A percentile compares a stretch with the other conserved stretches of the same genome.
phyloP scores from a whole-genome alignment of 306 rosid species.

The Alnus rubra region DNA sequence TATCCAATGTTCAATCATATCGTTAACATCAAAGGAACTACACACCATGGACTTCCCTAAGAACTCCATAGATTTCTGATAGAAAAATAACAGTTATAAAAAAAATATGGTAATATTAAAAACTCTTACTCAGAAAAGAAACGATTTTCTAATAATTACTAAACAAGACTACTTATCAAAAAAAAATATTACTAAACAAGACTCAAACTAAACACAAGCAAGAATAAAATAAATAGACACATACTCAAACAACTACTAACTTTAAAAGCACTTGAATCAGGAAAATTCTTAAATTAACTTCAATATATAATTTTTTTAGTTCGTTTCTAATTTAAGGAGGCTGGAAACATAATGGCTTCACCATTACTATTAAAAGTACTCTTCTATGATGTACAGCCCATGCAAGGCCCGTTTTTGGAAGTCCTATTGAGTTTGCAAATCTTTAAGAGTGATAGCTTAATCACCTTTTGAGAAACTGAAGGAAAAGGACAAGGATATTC shows the following conservation, averaged over 20 bases:
- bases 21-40: neutral
- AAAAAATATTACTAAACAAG: neutral
- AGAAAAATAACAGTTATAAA: neutral
- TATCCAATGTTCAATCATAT: neutral
- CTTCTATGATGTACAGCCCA: too few relatives aligned
- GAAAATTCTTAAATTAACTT: neutral
- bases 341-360: too few relatives aligned
- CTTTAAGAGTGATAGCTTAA: too few relatives aligned
- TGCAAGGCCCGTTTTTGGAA: too few relatives aligned
- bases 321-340: neutral
- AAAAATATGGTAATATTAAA: neutral
- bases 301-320: too few relatives aligned
- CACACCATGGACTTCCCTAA: neutral
- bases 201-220: neutral
- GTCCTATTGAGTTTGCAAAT: too few relatives aligned
- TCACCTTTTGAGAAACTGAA: too few relatives aligned
- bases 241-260: neutral
- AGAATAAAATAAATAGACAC: neutral
- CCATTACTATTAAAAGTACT: too few relatives aligned
- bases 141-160: neutral
- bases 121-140: neutral
- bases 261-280: neutral
- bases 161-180: too few relatives aligned
- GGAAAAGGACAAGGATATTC: too few relatives aligned
- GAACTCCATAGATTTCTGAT: too few relatives aligned